These are phyloP conservation scores for Zygnema cylindricum DNA, from an alignment of 139 green algal species.

Conservation along the genomic window DNA sequence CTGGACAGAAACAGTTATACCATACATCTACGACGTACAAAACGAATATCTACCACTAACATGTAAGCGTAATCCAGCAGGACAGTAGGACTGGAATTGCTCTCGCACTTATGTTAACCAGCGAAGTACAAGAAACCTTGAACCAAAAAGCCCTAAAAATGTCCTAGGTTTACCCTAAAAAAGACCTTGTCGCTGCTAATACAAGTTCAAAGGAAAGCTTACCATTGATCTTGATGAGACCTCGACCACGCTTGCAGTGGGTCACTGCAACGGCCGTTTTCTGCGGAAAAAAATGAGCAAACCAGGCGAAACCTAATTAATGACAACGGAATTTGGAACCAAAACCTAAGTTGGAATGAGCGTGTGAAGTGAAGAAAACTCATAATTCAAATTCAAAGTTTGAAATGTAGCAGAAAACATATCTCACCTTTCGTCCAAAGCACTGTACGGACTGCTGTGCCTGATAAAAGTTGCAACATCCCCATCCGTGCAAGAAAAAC, in stretches of 20 bases:
- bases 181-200: neutral
- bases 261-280: constrained; percentile 97
- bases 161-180: too few species aligned
- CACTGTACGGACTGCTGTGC: constrained; percentile 83
- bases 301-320: neutral
- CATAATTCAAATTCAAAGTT: constrained; percentile 1
- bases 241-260: constrained; percentile 89
- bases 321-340: constrained; percentile 18
- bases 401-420: constrained; percentile 22
- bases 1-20: too few species aligned
- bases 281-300: constrained; percentile 71
- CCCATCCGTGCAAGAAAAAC: too few species aligned
- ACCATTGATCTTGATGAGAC: constrained; percentile 96
- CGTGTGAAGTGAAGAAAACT: constrained; percentile 7
- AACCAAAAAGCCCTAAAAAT: too few species aligned
- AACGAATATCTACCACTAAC: too few species aligned
- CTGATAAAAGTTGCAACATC: too few species aligned
- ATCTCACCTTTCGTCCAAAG: constrained; percentile 86
- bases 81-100: too few species aligned
- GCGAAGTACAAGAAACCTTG: too few species aligned
- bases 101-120: too few species aligned
- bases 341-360: constrained; percentile 5
- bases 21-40: too few species aligned
- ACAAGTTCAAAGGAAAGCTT: constrained; percentile 2
- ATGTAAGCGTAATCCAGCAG: too few species aligned